Conservation (phyloP, 139 green algal species). For the Tetraselmis striata region DNA sequence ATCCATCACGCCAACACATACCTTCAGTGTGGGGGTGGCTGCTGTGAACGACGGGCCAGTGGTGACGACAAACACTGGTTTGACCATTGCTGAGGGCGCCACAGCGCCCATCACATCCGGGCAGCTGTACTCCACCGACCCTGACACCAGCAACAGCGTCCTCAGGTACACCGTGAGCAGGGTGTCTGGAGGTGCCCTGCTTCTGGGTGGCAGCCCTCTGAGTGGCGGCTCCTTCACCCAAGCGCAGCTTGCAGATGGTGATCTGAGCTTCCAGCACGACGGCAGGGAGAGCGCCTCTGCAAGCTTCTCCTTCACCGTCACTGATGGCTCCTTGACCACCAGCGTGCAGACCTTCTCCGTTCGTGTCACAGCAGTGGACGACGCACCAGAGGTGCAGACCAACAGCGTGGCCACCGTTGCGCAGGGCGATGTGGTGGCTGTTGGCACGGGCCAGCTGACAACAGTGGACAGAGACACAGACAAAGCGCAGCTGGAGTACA, state of each 20-base stretch:
- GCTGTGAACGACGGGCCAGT: neutral
- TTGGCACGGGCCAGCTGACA: neutral
- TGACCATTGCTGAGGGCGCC: neutral
- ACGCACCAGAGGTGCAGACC: neutral
- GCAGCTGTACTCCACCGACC: neutral
- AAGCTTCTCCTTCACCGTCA: neutral
- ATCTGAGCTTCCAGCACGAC: neutral
- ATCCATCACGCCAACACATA: neutral
- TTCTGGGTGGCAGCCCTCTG: neutral
- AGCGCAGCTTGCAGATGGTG: neutral
- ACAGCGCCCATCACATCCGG: neutral
- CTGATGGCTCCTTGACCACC: neutral
- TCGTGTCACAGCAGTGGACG: neutral
- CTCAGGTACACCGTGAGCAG: neutral
- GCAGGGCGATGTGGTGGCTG: neutral
- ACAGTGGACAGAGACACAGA: neutral
- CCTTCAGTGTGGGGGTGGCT: neutral
- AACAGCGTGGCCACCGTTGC: neutral
- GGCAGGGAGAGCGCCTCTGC: neutral
- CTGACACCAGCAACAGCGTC: neutral
- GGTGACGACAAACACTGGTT: neutral
- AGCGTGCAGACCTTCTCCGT: neutral
- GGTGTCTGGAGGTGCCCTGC: neutral
- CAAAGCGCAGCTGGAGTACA: neutral
- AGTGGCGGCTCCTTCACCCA: neutral